Conservation (phyloP, 805 yeast genomes). For the Saturnispora diversa region DNA sequence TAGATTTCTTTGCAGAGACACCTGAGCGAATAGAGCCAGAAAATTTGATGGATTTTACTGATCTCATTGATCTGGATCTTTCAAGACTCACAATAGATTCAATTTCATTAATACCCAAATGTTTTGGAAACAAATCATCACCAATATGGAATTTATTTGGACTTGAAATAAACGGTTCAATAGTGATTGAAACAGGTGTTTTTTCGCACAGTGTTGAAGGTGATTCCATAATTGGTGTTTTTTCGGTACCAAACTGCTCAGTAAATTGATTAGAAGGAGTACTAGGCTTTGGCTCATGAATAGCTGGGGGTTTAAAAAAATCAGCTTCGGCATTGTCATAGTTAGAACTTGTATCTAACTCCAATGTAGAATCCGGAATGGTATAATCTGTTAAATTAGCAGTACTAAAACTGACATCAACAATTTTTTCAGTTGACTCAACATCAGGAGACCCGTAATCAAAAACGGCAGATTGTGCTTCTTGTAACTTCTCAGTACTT, state of each 20-base stretch:
- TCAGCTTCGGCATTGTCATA: neutral
- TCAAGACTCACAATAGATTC: conserved; percentile 68
- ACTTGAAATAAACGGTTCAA: conserved; percentile 14
- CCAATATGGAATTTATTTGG: conserved; percentile 33
- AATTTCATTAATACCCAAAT: conserved; percentile 57
- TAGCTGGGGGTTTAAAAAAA: conserved; percentile 6
- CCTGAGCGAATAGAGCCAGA: conserved; percentile 11
- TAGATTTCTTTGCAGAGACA: conserved; percentile 19
- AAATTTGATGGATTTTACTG: conserved; percentile 29
- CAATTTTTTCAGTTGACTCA: conserved; percentile 6
- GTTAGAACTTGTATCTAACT: neutral
- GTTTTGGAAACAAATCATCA: conserved; percentile 65
- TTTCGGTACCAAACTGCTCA: neutral
- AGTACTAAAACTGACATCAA: neutral
- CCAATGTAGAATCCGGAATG: neutral
- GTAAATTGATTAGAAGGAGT: neutral
- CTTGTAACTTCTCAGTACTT: conserved; percentile 10
- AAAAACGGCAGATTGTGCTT: conserved; percentile 13
- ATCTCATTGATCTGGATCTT: conserved; percentile 51
- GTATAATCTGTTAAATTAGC: conserved; percentile 1
- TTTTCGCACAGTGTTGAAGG: conserved; percentile 4
- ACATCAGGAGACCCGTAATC: conserved; percentile 10
- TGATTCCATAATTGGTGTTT: conserved; percentile 2
- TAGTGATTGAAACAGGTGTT: conserved; percentile 11
- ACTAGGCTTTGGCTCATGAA: neutral